Evolutionary conservation across 176 grass and related monocot species (phyloP).

Genomic region (Metroxylon sagu): DNA sequence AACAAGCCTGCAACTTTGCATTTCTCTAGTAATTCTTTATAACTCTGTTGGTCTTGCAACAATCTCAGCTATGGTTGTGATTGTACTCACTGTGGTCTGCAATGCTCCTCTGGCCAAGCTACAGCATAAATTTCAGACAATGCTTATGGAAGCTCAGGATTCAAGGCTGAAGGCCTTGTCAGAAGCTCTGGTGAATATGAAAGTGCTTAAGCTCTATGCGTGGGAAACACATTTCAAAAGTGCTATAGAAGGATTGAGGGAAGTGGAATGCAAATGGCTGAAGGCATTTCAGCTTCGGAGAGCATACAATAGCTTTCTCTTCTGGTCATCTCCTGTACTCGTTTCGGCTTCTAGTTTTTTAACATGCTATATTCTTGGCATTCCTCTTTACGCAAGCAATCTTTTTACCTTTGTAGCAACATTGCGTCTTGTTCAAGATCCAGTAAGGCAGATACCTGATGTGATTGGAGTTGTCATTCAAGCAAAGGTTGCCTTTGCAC

Average conservation of each 20-base stretch:
- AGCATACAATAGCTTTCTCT: slow-evolving; percentile 77
- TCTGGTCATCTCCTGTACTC: slow-evolving; percentile 86
- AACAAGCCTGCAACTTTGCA: slow-evolving; percentile 64
- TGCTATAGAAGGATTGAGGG: slow-evolving; percentile 60
- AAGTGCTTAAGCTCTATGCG: slow-evolving; percentile 82
- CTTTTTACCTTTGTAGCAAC: slow-evolving; percentile 88
- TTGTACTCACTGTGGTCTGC: slow-evolving; percentile 58
- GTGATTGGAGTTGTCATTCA: slow-evolving; percentile 79
- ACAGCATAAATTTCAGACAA: slow-evolving; percentile 76
- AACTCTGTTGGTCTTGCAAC: slow-evolving; percentile 58
- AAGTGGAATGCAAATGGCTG: slow-evolving; percentile 69
- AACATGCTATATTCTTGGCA: slow-evolving; percentile 61
- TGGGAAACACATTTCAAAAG: slow-evolving; percentile 92
- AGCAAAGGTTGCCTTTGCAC: slow-evolving; percentile 78
- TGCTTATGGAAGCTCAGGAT: slow-evolving; percentile 87
- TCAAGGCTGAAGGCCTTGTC: slow-evolving; percentile 73
- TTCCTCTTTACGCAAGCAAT: slow-evolving; percentile 74
- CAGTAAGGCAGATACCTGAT: slow-evolving; percentile 68
- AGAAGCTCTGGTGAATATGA: slow-evolving; percentile 77
- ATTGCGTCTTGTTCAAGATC: slow-evolving; percentile 70
- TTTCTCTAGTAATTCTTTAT: slow-evolving; percentile 69
- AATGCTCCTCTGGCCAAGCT: slow-evolving; percentile 86
- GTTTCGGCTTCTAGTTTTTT: slow-evolving; percentile 80
- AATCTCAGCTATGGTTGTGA: slow-evolving; percentile 50
- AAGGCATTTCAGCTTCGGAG: slow-evolving; percentile 68